Evolutionary conservation across 2,329 filamentous ascomycete species (phyloP), one percentile per base, ranked within the genome.

Genomic region (Elsinoe australis): DNA sequence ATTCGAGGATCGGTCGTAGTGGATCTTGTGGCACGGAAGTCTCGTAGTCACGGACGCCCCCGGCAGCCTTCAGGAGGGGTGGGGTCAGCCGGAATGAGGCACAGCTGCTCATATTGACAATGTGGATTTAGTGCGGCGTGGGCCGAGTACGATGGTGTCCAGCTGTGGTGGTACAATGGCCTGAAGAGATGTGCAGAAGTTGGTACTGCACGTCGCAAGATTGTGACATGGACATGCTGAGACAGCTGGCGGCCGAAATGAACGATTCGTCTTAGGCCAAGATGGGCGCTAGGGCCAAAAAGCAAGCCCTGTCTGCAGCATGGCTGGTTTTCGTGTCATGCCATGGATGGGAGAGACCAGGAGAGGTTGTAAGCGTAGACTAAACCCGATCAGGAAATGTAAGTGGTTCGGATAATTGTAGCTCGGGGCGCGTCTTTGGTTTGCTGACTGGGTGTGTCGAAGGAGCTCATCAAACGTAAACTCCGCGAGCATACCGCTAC

Each of bases 351-450:
- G 24, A 17, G 39, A 24, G 26, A 44, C 8, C 9, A 22, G 10
- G 7, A 28, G 28, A 21, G 10, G 39, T 41, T 26, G 36, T 41
- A 21, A 41, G 36, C 36, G 26, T 18, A 26, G 19, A 9, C 39
- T 44, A 44, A 12, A 26, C 39, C 28, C n/a, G 14, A 44, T 31
- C n/a, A 5, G 39, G 39, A 44, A 32, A 18, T 31, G 39, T 44
- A 44, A 44, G 39, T 44, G 39, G 39, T 41, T 28, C 9, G 26
- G 28, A 14, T 18, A 19, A 26, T 44, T 15, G 12, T 22, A 5
- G 14, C 24, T 19, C 24, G 24, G 21, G 24, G 24, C 39, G 39
- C 39, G 39, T 19, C 2, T 32, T 44, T 29, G 6, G 6, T 29
- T 29, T 29, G 6, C 6, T 29, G 6, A 29, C 26, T 6, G 26